phyloP scores from a whole-genome alignment of 768 basidiomycete species.

The Rossbeevera mucosa region DNA sequence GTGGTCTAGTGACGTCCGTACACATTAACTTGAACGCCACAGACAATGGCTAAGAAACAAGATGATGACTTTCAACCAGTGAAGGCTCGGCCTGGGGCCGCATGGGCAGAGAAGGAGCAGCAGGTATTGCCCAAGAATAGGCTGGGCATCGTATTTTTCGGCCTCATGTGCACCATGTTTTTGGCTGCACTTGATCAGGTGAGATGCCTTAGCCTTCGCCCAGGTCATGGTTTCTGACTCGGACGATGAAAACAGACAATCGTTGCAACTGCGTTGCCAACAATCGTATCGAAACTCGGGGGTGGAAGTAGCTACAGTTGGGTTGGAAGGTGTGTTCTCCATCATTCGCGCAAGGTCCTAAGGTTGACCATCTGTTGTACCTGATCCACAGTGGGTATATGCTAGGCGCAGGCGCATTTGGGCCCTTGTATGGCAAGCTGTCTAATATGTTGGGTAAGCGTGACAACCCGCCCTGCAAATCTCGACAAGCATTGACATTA shows the following conservation, averaged over 20 bases:
- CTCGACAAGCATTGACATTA: constrained; percentile 1
- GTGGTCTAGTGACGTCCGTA: not conserved
- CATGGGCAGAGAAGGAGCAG: constrained; percentile 53
- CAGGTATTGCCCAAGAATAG: constrained; percentile 45
- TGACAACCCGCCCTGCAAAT: constrained; percentile 13
- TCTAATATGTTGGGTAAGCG: constrained; percentile 50
- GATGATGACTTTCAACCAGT: not conserved
- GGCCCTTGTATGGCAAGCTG: constrained; percentile 75
- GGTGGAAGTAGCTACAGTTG: constrained; percentile 64
- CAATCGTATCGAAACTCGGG: constrained; percentile 61
- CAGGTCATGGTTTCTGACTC: not conserved
- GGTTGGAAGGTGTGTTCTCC: constrained; percentile 56
- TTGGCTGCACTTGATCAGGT: constrained; percentile 60
- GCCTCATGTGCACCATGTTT: constrained; percentile 28
- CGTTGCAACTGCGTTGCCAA: constrained; percentile 72
- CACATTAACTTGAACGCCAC: not conserved
- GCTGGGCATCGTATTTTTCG: constrained; percentile 24
- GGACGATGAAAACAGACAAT: constrained; percentile 45
- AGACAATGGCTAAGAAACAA: constrained; percentile 7
- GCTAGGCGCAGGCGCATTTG: constrained; percentile 59
- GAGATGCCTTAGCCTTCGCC: not conserved
- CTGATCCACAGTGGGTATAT: constrained; percentile 61
- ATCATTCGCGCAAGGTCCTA: not conserved
- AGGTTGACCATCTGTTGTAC: not conserved
- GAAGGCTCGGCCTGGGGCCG: constrained; percentile 40